phyloP scores from a whole-genome alignment of 306 rosid species.

The Cucumis cinereus region DNA sequence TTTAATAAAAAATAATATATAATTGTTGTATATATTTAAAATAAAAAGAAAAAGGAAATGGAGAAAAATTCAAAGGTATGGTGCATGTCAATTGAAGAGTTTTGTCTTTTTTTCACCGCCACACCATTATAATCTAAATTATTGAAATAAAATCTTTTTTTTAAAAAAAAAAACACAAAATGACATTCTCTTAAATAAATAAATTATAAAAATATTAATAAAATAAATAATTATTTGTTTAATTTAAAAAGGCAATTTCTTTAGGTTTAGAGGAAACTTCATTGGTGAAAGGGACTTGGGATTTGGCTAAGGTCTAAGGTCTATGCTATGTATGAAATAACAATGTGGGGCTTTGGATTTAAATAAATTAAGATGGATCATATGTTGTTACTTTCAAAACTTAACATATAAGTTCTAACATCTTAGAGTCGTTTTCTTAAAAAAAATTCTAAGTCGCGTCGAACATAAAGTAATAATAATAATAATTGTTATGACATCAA shows the following conservation, averaged over 20 bases:
- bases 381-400: too few species aligned
- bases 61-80: background rate
- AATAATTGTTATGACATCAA: too few species aligned
- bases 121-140: background rate
- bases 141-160: background rate
- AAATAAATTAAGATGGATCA: background rate
- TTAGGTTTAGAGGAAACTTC: background rate
- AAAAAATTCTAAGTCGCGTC: too few species aligned
- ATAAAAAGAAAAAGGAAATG: background rate
- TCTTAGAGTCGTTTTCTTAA: too few species aligned
- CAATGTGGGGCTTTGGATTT: background rate
- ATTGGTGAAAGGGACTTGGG: background rate
- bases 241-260: background rate
- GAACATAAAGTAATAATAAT: too few species aligned
- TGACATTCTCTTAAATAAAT: too few species aligned
- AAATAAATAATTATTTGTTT: background rate
- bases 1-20: background rate
- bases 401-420: too few species aligned
- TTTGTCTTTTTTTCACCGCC: slow-evolving; percentile 1
- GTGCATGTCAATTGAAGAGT: background rate
- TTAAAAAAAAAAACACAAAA: background rate
- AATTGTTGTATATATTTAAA: too few species aligned
- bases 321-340: background rate
- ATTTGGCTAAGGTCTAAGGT: background rate
- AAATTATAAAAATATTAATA: background rate